Base-by-base conservation (phyloP, 306 rosid species). In the Mimosa bimucronata region DNA sequence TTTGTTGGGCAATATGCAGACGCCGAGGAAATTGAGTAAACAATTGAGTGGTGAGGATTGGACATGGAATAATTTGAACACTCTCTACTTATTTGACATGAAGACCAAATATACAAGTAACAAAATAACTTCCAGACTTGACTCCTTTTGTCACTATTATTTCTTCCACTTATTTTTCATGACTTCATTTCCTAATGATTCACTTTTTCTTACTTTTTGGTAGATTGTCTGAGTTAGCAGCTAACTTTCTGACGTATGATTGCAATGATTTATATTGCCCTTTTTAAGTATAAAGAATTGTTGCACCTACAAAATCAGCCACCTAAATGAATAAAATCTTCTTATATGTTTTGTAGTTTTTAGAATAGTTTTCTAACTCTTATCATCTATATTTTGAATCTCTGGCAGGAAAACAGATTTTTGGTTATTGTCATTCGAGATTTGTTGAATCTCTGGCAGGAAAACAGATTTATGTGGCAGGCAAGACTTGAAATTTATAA, bases 361-460 rank as follows among this genome's bases (percentile, higher is more conserved):
- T 76, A 69, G 12, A 46, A 19, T 60, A 15, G 28, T n/a, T n/a
- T 57, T 40, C 38, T 62, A 28, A 38, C 9, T 18, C 68, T 85
- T 71, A 55, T 72, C 7, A 65, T 76, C 71, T 75, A 34, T 25
- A 77, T 80, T 79, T 77, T 80, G 57, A 15, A 52, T 73, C 34
- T 79, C 52, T 78, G 79, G 66, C 96, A 96, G 99, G 99, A 96
- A 88, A 96, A 91, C 88, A 90, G 98, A 71, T 96, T 93, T 88
- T 96, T 96, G 94, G 99, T 96, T 77, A 93, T 96, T 98, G 99
- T 93, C 83, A 96, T 96, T 78, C 98, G 99, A 11, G 97, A 96
- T 87, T 90, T 96, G 40, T 83, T 96, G 77, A 96, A 96, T 83
- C 86, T 93, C 40, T 96, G 99, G n/a, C n/a, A n/a, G n/a, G n/a